Evolutionary conservation across 2,329 filamentous ascomycete genomes (phyloP).

Genomic region (Teratosphaeriaceae sp.): DNA sequence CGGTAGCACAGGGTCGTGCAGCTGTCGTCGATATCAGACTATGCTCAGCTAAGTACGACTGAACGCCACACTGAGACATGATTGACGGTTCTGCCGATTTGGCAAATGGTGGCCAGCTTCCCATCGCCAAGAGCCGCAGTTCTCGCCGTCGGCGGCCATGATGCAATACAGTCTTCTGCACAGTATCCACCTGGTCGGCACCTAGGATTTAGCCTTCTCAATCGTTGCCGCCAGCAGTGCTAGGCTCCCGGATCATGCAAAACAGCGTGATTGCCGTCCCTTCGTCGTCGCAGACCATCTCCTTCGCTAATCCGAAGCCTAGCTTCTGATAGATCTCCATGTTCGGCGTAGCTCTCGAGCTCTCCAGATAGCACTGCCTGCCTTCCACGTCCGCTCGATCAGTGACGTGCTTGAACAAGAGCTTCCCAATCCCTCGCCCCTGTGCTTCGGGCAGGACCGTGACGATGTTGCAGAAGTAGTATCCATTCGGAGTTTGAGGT

Average conservation of each 20-base stretch:
- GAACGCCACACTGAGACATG: no score
- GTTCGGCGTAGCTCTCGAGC: slow-evolving; percentile 61
- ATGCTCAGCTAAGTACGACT: no score
- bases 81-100: no score
- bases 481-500: slow-evolving; percentile 59
- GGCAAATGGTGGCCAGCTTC: no score
- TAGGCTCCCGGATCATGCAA: slow-evolving; percentile 42
- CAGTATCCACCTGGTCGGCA: no score
- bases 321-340: slow-evolving; percentile 63
- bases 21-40: no score
- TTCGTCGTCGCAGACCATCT: slow-evolving; percentile 61
- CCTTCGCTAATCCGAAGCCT: slow-evolving; percentile 58
- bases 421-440: slow-evolving; percentile 59
- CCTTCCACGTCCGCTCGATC: slow-evolving; percentile 57
- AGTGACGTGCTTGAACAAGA: slow-evolving; percentile 58
- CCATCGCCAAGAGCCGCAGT: no score
- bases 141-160: no score
- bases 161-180: no score
- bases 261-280: slow-evolving; percentile 44
- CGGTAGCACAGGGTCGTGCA: neutral
- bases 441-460: slow-evolving; percentile 60
- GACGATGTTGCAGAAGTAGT: slow-evolving; percentile 73
- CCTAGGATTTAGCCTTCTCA: no score
- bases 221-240: neutral
- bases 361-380: slow-evolving; percentile 63